Evolutionary conservation across 257 asterid species (phyloP).

Genomic region (Salvia hispanica): DNA sequence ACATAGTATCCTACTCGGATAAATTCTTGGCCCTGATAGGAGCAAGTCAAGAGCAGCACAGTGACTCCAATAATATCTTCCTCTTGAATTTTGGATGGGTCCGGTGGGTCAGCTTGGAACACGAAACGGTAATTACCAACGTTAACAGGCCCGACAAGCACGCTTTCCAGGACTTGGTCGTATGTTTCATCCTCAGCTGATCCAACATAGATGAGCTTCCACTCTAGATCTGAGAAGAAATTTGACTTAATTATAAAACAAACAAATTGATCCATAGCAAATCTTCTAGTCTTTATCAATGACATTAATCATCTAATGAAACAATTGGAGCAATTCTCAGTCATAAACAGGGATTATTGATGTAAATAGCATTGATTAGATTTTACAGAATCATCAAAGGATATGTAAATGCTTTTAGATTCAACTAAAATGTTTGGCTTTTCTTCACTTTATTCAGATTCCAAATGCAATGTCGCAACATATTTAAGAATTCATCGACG

Average conservation of each 20-base stretch:
- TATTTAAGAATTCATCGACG: too few species aligned
- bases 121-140: constrained; percentile 69
- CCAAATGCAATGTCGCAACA: too few species aligned
- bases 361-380: too few species aligned
- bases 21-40: constrained; percentile 66
- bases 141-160: constrained; percentile 71
- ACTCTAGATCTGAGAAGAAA: constrained; percentile 52
- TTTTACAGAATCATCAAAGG: neutral
- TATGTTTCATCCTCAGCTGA: constrained; percentile 79
- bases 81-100: constrained; percentile 60
- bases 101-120: constrained; percentile 72
- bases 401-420: neutral
- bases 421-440: neutral
- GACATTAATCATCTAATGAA: too few species aligned
- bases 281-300: too few species aligned
- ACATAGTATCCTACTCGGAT: constrained; percentile 51
- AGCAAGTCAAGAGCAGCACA: constrained; percentile 65
- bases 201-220: constrained; percentile 73
- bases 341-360: too few species aligned
- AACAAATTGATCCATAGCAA: neutral
- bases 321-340: too few species aligned
- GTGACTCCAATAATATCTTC: constrained; percentile 81
- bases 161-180: constrained; percentile 76
- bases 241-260: neutral
- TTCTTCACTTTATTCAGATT: neutral